Evolutionary conservation across 306 rosid species (phyloP).

Genomic region (Myrica gale): DNA sequence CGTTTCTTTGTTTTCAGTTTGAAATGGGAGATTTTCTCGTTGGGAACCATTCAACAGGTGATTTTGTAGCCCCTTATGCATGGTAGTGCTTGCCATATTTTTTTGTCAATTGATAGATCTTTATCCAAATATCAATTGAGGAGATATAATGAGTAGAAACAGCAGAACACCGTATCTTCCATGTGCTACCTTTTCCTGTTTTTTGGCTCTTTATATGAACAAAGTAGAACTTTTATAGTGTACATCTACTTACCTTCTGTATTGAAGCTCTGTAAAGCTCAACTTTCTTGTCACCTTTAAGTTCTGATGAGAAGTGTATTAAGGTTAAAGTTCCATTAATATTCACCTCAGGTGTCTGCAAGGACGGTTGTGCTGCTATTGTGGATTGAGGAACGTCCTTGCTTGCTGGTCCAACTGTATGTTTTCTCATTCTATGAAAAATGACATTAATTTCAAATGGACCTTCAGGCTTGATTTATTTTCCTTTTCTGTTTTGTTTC

Average conservation of each 20-base stretch:
- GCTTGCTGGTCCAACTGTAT: conserved; percentile 85
- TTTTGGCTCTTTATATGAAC: no score
- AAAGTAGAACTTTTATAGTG: no score
- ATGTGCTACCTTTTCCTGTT: no score
- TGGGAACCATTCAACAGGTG: conserved; percentile 79
- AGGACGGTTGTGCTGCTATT: conserved; percentile 70
- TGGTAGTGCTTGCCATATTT: conserved; percentile 6
- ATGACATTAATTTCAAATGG: neutral
- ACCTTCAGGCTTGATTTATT: neutral
- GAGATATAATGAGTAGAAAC: neutral
- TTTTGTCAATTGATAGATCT: conserved; percentile 11
- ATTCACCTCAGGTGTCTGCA: conserved; percentile 58
- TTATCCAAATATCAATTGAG: conserved; percentile 17
- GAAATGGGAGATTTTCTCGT: conserved; percentile 74
- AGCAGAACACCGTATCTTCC: neutral
- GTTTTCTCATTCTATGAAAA: conserved; percentile 22
- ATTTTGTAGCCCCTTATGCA: conserved; percentile 22
- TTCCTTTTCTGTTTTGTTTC: neutral
- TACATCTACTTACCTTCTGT: no score
- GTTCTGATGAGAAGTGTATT: conserved; percentile 18
- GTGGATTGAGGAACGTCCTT: conserved; percentile 93
- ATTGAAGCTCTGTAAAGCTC: neutral
- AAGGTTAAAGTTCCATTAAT: conserved; percentile 21
- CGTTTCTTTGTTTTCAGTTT: conserved; percentile 47
- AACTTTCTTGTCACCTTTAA: neutral